Percentiles rank a stretch among this genome's conserved stretches.
These are phyloP conservation scores for Articulospora tetracladia DNA, from an alignment of 495 filamentous ascomycete genomes.

Conservation along the genomic window DNA sequence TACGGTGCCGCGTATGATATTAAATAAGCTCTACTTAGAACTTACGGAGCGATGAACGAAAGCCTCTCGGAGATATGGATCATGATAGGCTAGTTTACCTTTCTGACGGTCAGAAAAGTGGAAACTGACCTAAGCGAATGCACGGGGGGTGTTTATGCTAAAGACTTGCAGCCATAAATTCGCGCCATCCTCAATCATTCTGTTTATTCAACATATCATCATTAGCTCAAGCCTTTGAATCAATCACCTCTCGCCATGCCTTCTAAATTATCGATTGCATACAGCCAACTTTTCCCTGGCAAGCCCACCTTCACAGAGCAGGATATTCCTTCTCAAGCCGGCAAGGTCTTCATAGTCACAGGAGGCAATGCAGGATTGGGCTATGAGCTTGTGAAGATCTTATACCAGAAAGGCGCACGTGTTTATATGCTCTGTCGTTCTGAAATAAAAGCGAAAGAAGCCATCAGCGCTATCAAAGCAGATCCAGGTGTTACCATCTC, in stretches of 20 bases:
- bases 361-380: conserved; percentile 14
- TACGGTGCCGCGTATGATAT: no score
- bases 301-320: neutral
- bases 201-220: no score
- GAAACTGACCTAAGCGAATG: neutral
- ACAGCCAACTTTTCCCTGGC: neutral
- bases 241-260: neutral
- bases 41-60: no score
- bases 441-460: conserved; percentile 27
- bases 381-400: conserved; percentile 37
- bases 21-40: no score
- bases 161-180: neutral
- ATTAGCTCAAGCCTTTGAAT: neutral
- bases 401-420: conserved; percentile 41
- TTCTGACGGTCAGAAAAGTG: neutral
- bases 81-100: neutral
- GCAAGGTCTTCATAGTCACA: conserved; percentile 21
- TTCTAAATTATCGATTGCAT: neutral
- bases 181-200: no score
- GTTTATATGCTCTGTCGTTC: conserved; percentile 49
- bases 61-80: no score
- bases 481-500: conserved; percentile 1
- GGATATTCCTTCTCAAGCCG: neutral
- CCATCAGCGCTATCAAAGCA: conserved; percentile 33
- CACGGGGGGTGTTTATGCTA: neutral